Evolutionary conservation across 805 yeast genomes (phyloP), one percentile per base, ranked within the genome.

Genomic region (Komagataella phaffii): DNA sequence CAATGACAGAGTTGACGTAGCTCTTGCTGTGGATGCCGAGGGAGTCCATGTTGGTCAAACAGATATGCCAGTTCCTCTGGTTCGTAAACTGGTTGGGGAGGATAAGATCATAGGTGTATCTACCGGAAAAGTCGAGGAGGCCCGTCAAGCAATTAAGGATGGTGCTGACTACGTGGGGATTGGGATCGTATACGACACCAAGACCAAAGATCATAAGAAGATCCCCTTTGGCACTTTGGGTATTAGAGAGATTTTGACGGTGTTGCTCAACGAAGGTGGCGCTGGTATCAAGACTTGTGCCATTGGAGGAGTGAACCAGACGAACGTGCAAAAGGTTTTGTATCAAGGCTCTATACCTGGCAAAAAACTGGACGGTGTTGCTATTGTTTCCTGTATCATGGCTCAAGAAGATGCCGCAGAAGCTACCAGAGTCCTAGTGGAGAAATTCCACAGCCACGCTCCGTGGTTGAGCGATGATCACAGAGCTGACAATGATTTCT

Each of bases 1-100:
- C 60, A 88, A 89, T 58, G 96, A 89, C 60, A 69, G 96, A 50
- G 75, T 88, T 2, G 97, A 89, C 61, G 88, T 90, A 10, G 96
- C 96, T 0, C 67, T 90, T 47, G 96, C 96, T 0, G 73, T 88
- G 52, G 93, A 77, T 57, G 95, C 95, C 2, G 96, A 88, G 56
- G 96, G 96, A 43, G 83, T 90, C 7, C 97, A 89, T 68, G 87
- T 89, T 18, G 97, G 97, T 0, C 96, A 89, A 64, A 89, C 83
- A 51, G 97, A 89, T 61, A 86, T 89, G 87, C 75, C 76, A 8
- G 79, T 79, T 1, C 59, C 59, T 1, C 58, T 73, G 44, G 93
- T 79, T 1, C 66, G 96, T 44, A 60, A 69, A 58, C 60, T 88
- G 36, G 64, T 88, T 10, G 96, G 96, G 0, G 78, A 82, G 0